A percentile compares a stretch with the other conserved stretches of the same genome.
phyloP scores from a whole-genome alignment of 192 early-diverging fungal species.

The Coemansia sp. region DNA sequence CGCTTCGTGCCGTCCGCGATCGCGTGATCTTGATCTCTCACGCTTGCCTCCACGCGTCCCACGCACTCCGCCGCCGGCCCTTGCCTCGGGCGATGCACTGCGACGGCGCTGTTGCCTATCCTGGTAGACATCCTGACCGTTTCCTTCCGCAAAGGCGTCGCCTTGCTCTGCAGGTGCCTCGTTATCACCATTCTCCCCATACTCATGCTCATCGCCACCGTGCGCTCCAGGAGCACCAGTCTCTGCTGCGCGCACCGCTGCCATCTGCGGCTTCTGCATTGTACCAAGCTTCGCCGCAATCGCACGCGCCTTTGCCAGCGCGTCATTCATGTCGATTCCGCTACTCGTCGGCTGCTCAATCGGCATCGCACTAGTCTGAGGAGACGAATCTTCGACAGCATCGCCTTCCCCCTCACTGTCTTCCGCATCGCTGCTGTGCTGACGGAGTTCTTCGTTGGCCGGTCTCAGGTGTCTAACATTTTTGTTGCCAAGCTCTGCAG shows the following conservation, averaged over 20 bases:
- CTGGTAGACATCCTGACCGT: not conserved
- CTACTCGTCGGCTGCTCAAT: not conserved
- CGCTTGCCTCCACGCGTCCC: conserved; percentile 26
- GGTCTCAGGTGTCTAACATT: not conserved
- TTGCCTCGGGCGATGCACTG: conserved; percentile 37
- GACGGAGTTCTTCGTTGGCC: not conserved
- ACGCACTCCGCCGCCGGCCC: not conserved
- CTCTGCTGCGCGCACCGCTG: not conserved
- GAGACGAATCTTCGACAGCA: not conserved
- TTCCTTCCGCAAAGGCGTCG: not conserved
- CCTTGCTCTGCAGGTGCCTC: not conserved
- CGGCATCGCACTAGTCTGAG: not conserved
- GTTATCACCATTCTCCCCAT: not conserved
- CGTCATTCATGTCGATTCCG: conserved; percentile 60
- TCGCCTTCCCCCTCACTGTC: not conserved
- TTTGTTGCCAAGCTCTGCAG: not conserved
- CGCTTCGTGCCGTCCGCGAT: conserved; percentile 1
- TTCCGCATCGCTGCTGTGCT: not conserved
- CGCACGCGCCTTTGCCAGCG: conserved; percentile 73
- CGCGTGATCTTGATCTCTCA: conserved; percentile 14
- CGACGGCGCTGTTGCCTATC: conserved; percentile 18
- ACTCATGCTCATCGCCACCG: not conserved
- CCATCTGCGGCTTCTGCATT: conserved; percentile 28
- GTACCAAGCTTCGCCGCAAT: conserved; percentile 71
- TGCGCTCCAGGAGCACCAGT: not conserved